phyloP scores from a whole-genome alignment of 768 basidiomycete genomes.

The Amanita pallidorosea region DNA sequence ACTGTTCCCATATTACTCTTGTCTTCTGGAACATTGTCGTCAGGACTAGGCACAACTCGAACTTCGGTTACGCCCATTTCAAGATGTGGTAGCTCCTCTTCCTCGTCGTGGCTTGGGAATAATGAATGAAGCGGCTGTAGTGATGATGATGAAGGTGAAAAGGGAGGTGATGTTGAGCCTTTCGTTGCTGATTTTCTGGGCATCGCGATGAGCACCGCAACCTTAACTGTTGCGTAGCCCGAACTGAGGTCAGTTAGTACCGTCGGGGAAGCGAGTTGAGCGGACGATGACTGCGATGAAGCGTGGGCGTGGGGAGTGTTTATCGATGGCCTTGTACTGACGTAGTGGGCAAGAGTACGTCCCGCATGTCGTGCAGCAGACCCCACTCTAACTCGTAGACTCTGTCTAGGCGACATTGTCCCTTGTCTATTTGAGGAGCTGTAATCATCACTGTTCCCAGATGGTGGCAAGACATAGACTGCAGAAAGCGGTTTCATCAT shows the following conservation, averaged over 20 bases:
- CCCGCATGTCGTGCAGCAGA: background rate
- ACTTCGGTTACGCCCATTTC: constrained; percentile 23
- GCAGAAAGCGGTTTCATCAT: constrained; percentile 23
- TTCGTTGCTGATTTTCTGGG: constrained; percentile 12
- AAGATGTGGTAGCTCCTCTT: constrained; percentile 17
- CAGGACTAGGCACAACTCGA: constrained; percentile 7
- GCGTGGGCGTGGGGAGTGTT: background rate
- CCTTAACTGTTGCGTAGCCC: constrained; percentile 10
- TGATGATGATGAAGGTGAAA: constrained; percentile 7
- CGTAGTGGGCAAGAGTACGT: background rate
- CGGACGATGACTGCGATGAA: background rate
- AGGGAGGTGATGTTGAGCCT: constrained; percentile 3
- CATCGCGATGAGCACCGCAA: constrained; percentile 25
- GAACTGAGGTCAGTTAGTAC: constrained; percentile 2
- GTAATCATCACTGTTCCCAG: background rate
- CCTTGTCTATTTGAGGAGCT: background rate
- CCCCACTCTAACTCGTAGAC: background rate
- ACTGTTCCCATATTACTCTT: background rate
- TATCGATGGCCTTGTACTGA: background rate
- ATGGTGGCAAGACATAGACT: constrained; percentile 12
- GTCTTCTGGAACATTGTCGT: background rate
- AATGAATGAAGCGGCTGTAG: background rate
- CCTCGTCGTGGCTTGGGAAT: constrained; percentile 5
- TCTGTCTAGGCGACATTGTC: background rate
- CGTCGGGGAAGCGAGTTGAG: background rate